Percentiles rank a stretch among this genome's conserved stretches.
Evolutionary conservation across 2,329 filamentous ascomycete species (phyloP).

Genomic region (Beauveria brongniartii): DNA sequence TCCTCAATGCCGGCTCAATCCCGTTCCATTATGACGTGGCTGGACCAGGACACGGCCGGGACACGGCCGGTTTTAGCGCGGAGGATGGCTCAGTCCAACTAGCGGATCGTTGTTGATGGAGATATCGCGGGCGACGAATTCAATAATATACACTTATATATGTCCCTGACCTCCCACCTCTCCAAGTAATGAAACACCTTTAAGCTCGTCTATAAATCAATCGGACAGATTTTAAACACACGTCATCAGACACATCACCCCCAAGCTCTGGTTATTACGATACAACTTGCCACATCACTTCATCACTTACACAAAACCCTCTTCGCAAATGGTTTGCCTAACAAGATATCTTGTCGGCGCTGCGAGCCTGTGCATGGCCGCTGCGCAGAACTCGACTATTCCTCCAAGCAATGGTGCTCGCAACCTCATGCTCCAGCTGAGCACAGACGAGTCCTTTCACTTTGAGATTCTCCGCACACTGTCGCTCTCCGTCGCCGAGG

Average conservation of each 20-base stretch:
- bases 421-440: slow-evolving; percentile 17
- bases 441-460: slow-evolving; percentile 17
- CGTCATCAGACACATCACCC: too few relatives aligned
- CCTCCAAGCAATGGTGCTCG: not conserved
- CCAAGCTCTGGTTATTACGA: not conserved
- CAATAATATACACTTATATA: not conserved
- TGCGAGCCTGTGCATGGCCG: not conserved
- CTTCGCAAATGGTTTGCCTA: slow-evolving; percentile 2
- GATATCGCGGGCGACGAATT: not conserved
- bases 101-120: not conserved
- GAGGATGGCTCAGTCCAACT: not conserved
- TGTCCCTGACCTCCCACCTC: not conserved
- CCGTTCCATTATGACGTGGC: slow-evolving; percentile 5
- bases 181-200: not conserved
- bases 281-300: not conserved
- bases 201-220: too few relatives aligned
- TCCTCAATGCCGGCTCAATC: slow-evolving; percentile 3
- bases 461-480: slow-evolving; percentile 20
- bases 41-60: not conserved
- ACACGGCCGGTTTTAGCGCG: not conserved
- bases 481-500: slow-evolving; percentile 16
- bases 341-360: not conserved
- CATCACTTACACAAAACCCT: not conserved
- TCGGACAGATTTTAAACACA: too few relatives aligned
- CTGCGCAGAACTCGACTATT: not conserved